phyloP scores from a whole-genome alignment of 129 eudicot genomes.

The Oenanthe sinensis region DNA sequence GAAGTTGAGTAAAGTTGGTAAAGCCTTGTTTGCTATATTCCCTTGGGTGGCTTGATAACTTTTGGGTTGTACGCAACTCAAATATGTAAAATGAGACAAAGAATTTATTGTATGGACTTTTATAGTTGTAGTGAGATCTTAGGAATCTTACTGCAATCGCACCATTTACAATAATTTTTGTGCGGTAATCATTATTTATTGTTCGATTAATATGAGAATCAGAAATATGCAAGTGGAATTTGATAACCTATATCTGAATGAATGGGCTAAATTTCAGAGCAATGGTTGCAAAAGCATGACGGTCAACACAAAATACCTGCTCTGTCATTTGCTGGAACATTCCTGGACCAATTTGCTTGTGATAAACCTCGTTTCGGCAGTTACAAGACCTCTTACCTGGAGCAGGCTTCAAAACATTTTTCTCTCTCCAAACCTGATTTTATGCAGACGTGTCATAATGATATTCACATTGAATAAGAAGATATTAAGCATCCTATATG shows the following conservation, averaged over 20 bases:
- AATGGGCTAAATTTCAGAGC: neutral
- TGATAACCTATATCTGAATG: neutral
- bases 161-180: neutral
- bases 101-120: neutral
- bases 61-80: neutral
- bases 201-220: neutral
- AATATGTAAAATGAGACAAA: neutral
- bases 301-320: conserved; percentile 48
- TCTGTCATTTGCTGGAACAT: conserved; percentile 99
- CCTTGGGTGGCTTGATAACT: neutral
- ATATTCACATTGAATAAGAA: neutral
- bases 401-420: conserved; percentile 88
- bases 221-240: neutral
- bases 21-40: neutral
- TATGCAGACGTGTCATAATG: conserved; percentile 1
- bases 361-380: conserved; percentile 95
- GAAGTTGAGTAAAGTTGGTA: too few species aligned
- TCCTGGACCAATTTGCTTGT: conserved; percentile 98
- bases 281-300: neutral
- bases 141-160: neutral
- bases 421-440: conserved; percentile 96
- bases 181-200: neutral
- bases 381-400: conserved; percentile 87
- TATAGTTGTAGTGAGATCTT: neutral
- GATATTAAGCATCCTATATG: neutral